These are phyloP conservation scores for Boletellus deceptivus DNA, from an alignment of 1,284 basidiomycete species.

Conservation along the genomic window DNA sequence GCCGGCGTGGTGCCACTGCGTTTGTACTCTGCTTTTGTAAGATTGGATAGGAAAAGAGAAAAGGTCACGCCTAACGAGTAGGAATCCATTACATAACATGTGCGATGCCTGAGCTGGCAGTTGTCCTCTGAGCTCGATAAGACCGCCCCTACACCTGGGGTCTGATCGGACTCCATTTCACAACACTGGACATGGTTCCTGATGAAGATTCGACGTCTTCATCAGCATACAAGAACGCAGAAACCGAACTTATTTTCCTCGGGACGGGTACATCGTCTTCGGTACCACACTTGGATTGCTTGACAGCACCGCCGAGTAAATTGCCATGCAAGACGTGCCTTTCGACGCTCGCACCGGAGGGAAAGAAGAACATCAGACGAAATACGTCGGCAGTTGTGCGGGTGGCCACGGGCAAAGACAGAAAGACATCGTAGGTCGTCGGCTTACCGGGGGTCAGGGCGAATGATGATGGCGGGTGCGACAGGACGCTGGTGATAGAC, in stretches of 20 bases:
- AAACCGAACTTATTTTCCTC: conserved; percentile 65
- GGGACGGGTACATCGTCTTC: conserved; percentile 76
- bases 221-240: background rate
- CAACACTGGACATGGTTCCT: conserved; percentile 5
- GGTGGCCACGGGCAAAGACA: conserved; percentile 46
- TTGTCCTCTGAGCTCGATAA: background rate
- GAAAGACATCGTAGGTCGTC: conserved; percentile 49
- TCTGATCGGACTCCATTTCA: too few species aligned
- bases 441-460: background rate
- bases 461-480: background rate
- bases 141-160: background rate
- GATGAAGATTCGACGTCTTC: background rate
- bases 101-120: too few species aligned
- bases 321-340: conserved; percentile 61
- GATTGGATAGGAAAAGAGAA: background rate
- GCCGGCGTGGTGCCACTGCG: background rate
- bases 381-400: conserved; percentile 72
- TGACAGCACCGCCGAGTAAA: conserved; percentile 53
- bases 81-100: background rate
- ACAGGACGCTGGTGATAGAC: conserved; percentile 74
- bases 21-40: background rate
- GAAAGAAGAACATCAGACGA: conserved; percentile 71
- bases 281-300: conserved; percentile 61
- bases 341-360: conserved; percentile 61
- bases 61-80: too few species aligned